Percentiles rank a stretch among this genome's conserved stretches.
phyloP scores from a whole-genome alignment of 2,329 filamentous ascomycete species.

The Talaromyces sp. region DNA sequence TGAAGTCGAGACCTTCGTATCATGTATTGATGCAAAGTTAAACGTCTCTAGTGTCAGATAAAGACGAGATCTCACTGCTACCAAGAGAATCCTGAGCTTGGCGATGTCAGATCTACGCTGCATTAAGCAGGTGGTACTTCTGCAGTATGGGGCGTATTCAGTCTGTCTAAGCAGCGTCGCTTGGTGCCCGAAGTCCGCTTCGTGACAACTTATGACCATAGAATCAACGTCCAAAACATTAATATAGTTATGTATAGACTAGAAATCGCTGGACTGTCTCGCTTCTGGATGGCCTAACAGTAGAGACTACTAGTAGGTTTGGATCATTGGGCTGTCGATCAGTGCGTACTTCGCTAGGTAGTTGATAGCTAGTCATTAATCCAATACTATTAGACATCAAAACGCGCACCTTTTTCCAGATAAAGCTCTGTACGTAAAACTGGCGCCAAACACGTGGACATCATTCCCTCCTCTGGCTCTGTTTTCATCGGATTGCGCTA shows the following conservation, averaged over 20 bases:
- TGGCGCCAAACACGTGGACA: conserved; percentile 14
- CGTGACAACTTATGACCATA: no score
- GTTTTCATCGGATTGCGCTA: conserved; percentile 4
- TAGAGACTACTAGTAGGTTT: background rate
- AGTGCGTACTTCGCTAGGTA: background rate
- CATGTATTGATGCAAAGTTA: background rate
- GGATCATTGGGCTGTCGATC: background rate
- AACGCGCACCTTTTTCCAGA: background rate
- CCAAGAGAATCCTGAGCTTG: background rate
- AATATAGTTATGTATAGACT: background rate
- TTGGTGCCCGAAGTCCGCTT: background rate
- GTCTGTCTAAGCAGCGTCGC: background rate
- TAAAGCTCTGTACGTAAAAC: background rate
- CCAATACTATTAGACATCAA: background rate
- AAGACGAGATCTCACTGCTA: background rate
- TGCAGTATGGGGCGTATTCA: background rate
- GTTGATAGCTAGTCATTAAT: background rate
- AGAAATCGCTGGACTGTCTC: background rate
- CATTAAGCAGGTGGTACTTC: background rate
- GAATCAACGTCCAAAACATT: background rate
- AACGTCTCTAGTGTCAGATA: background rate
- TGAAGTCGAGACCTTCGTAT: background rate
- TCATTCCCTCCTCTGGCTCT: conserved; percentile 6
- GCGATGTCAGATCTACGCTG: background rate
- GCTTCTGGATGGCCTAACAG: background rate